phyloP scores from a whole-genome alignment of 768 basidiomycete genomes.

The Suillus subalutaceus region DNA sequence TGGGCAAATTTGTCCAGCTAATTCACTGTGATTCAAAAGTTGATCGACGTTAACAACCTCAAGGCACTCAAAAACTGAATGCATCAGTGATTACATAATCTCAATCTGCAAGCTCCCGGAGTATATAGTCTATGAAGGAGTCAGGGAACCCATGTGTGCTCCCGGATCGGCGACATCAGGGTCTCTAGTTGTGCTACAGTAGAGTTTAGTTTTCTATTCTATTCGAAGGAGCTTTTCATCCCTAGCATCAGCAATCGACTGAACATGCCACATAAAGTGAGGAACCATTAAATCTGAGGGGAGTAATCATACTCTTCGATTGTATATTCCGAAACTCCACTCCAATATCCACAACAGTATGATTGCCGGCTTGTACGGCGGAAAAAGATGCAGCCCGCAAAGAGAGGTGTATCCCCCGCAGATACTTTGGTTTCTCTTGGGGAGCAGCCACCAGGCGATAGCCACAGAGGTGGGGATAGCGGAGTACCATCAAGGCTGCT shows the following conservation, averaged over 20 bases:
- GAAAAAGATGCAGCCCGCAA: background rate
- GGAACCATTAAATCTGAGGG: background rate
- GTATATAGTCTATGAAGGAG: no score
- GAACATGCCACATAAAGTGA: background rate
- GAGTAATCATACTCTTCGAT: background rate
- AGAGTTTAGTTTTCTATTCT: background rate
- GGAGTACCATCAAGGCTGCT: background rate
- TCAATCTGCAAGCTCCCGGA: no score
- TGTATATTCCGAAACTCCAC: background rate
- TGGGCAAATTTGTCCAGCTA: no score
- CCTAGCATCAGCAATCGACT: no score
- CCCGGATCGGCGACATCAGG: no score
- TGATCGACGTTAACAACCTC: no score
- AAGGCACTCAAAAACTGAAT: no score
- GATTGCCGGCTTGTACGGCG: background rate
- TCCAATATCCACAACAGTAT: background rate
- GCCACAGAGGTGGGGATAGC: background rate
- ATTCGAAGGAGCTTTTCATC: background rate
- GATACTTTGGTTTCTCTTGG: background rate
- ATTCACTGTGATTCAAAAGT: no score
- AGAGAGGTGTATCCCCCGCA: background rate
- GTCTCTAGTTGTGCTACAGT: no score
- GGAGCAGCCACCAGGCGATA: background rate
- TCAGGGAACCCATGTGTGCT: no score
- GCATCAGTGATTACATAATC: no score